These are phyloP conservation scores for Erodium moschatum DNA, from an alignment of 441 rosid species.

Conservation along the genomic window DNA sequence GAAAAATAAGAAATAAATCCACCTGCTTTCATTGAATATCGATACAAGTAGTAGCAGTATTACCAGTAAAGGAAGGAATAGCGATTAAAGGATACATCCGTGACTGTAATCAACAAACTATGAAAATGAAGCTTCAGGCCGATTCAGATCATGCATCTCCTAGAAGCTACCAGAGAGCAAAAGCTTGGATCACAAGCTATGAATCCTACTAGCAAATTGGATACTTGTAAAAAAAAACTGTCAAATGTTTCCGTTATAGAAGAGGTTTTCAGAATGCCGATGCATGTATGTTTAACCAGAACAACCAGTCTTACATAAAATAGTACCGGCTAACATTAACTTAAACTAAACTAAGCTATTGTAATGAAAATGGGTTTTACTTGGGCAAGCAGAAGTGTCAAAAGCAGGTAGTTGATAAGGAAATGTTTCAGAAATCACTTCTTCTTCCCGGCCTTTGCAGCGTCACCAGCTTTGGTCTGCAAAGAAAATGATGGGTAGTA, in stretches of 20 bases:
- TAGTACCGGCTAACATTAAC: neutral
- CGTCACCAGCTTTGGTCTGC: constrained; percentile 39
- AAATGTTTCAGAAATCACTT: constrained; percentile 14
- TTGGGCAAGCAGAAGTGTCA: neutral
- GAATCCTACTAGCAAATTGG: neutral
- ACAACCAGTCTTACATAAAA: neutral
- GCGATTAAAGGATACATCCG: neutral
- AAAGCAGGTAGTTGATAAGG: constrained; percentile 2
- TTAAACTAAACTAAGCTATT: neutral
- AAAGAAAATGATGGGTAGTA: neutral
- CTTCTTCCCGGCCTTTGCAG: constrained; percentile 28
- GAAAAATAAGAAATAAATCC: neutral
- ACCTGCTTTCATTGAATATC: neutral
- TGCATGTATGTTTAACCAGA: neutral
- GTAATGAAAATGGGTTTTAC: neutral
- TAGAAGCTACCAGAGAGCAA: neutral
- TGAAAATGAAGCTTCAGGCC: neutral
- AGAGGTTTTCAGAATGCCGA: neutral
- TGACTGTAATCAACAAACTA: neutral
- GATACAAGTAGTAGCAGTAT: neutral
- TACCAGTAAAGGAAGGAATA: neutral
- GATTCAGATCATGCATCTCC: neutral
- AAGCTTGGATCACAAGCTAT: neutral
- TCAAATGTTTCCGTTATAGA: neutral
- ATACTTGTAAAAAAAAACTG: neutral